A percentile compares a stretch with the other conserved stretches of the same genome.
Evolutionary conservation across 352 stramenopile species (phyloP).

Genomic region (Phytopythium aichiense): DNA sequence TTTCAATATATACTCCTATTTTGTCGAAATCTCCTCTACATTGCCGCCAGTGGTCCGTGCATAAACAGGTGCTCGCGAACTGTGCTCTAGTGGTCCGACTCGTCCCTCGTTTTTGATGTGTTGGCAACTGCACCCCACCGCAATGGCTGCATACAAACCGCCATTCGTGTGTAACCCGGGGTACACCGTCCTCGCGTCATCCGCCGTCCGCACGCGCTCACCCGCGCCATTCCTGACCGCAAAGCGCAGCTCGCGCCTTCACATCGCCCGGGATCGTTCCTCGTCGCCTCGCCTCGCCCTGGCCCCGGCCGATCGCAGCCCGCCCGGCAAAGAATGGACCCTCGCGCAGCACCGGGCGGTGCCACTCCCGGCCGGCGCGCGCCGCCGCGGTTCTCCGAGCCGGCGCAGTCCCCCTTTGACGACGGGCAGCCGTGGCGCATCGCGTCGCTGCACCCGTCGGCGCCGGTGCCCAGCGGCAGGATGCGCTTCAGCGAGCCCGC

Average conservation of each 20-base stretch:
- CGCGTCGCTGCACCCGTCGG: not conserved
- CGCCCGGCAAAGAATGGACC: conserved; percentile 1
- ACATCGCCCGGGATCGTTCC: not conserved
- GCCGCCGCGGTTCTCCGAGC: conserved; percentile 3
- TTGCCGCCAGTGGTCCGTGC: too few species aligned
- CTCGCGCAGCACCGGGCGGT: not conserved
- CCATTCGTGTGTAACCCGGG: not conserved
- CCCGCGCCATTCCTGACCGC: not conserved
- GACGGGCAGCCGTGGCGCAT: conserved; percentile 7
- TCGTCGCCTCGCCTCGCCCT: too few species aligned
- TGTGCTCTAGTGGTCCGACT: too few species aligned
- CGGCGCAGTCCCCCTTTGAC: conserved; percentile 7
- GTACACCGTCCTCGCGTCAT: not conserved
- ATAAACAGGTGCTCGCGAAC: not conserved
- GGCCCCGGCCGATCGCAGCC: too few species aligned
- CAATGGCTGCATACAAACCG: not conserved
- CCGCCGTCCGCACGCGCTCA: not conserved
- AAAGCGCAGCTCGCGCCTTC: not conserved
- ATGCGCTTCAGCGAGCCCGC: conserved; percentile 6
- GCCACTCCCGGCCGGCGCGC: not conserved
- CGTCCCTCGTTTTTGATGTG: too few species aligned
- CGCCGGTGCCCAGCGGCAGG: too few species aligned
- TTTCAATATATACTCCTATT: too few species aligned
- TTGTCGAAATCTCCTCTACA: not conserved
- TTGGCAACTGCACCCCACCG: not conserved